Evolutionary conservation across 2,329 filamentous ascomycete genomes (phyloP), one percentile per base, ranked within the genome.

Genomic region (Colletotrichum caudatum): DNA sequence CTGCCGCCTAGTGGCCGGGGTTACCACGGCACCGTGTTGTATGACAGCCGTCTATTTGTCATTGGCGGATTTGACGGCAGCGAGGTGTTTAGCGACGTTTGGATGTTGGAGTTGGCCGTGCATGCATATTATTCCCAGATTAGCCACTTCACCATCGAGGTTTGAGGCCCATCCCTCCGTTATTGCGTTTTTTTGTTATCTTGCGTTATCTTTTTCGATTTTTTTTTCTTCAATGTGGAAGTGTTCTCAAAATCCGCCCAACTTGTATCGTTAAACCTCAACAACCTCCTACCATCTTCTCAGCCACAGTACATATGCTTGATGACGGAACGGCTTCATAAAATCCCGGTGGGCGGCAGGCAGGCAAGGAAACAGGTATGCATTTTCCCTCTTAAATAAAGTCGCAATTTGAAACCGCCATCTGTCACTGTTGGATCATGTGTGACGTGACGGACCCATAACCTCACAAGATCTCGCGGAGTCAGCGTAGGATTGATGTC

Each of bases 111-210:
- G 81, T 81, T 93, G 76, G 91, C 90, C 2, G 90, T 92, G 14
- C 90, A 92, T 79, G 88, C 90, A 48, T 93, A 93, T 78, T 93
- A 92, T 77, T 92, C 90, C 73, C 91, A 93, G 80, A 93, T 93
- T 77, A 92, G 90, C 78, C 90, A 92, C 79, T 93, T 92, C 75
- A 90, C 85, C 50, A 92, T 93, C 76, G 90, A 92, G 76, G 89
- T 92, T 71, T 91, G 66, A 71, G 53, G 65, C 16, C 39, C 12
- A 33, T 56, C 8, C 26, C 29, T 64, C 59, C 57, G 46, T 61
- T 44, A 48, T 62, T 46, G 48, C 37, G 20, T 44, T 53, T 35
- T 35, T 2, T 37, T 64, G 50, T 35, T 46, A 44, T 63, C 23
- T 60, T 44, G 46, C 68, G 54, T 41, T 35, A 46, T 48, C 20